Percentiles rank a stretch among this genome's conserved stretches.
Conservation (phyloP, 805 yeast species). For the Lachancea sp. region DNA sequence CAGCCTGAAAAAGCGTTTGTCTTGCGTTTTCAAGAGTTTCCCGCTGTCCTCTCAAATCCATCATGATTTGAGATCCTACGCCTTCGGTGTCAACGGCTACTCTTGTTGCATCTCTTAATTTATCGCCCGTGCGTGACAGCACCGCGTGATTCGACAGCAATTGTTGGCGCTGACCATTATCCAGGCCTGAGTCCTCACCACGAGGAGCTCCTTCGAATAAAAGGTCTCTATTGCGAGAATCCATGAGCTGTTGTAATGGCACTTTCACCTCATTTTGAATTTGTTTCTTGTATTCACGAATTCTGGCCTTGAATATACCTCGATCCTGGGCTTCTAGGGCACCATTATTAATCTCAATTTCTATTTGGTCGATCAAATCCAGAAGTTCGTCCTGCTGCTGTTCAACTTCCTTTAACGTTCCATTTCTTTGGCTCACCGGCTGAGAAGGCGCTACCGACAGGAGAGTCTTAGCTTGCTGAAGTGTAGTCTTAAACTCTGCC, state of each 20-base stretch:
- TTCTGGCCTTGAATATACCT: conserved; percentile 63
- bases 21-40: conserved; percentile 86
- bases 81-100: conserved; percentile 88
- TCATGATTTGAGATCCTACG: conserved; percentile 84
- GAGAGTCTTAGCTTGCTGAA: conserved; percentile 23
- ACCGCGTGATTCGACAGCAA: conserved; percentile 71
- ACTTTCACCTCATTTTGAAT: conserved; percentile 52
- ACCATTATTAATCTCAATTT: conserved; percentile 77
- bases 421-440: conserved; percentile 21
- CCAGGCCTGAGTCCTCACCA: conserved; percentile 31
- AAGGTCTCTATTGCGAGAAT: conserved; percentile 63
- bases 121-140: conserved; percentile 73
- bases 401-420: conserved; percentile 24
- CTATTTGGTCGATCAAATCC: conserved; percentile 81
- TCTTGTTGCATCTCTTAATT: conserved; percentile 81
- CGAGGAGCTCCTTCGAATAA: conserved; percentile 52
- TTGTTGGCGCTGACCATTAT: conserved; percentile 71
- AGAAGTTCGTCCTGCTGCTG: conserved; percentile 30
- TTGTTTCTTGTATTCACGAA: conserved; percentile 62
- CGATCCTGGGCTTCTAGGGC: conserved; percentile 37
- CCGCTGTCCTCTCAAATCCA: conserved; percentile 84
- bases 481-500: conserved; percentile 33
- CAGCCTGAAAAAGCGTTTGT: conserved; percentile 83
- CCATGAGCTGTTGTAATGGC: conserved; percentile 50
- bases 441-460: conserved; percentile 18